phyloP scores from a whole-genome alignment of 1,284 basidiomycete species.

The Rhizopogon parksii region DNA sequence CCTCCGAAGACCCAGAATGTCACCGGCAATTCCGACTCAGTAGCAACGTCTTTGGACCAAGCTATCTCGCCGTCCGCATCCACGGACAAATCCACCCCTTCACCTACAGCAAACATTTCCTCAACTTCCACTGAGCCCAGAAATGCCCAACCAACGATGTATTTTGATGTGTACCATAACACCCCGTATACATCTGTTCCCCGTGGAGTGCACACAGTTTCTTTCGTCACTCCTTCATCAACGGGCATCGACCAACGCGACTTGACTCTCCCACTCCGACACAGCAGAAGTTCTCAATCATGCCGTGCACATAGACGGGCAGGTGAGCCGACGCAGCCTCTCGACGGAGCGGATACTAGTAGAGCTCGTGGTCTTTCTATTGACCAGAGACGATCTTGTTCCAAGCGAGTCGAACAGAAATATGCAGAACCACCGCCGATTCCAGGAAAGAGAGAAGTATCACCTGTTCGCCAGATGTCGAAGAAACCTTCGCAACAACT shows the following conservation, averaged over 20 bases:
- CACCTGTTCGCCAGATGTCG: neutral
- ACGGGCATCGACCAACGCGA: constrained; percentile 4
- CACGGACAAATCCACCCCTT: neutral
- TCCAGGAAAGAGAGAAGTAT: neutral
- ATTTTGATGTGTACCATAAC: constrained; percentile 20
- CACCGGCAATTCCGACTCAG: neutral
- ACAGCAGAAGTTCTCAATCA: constrained; percentile 21
- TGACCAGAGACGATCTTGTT: neutral
- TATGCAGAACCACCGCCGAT: neutral
- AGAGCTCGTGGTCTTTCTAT: constrained; percentile 2
- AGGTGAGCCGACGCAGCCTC: neutral
- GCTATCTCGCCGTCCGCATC: neutral
- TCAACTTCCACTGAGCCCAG: constrained; percentile 12
- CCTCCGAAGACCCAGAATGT: constrained; percentile 28
- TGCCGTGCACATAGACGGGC: constrained; percentile 11
- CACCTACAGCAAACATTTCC: constrained; percentile 1
- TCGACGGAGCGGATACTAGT: neutral
- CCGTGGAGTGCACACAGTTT: constrained; percentile 18
- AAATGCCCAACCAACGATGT: constrained; percentile 12
- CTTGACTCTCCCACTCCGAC: constrained; percentile 19
- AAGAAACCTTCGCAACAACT: constrained; percentile 19
- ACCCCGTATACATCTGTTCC: constrained; percentile 13
- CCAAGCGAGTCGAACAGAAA: neutral
- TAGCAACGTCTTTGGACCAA: neutral
- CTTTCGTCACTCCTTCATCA: constrained; percentile 14